A percentile compares a stretch with the other conserved stretches of the same genome.
Evolutionary conservation across 176 grass and related monocot species (phyloP).

Genomic region (Oryza glaberrima): DNA sequence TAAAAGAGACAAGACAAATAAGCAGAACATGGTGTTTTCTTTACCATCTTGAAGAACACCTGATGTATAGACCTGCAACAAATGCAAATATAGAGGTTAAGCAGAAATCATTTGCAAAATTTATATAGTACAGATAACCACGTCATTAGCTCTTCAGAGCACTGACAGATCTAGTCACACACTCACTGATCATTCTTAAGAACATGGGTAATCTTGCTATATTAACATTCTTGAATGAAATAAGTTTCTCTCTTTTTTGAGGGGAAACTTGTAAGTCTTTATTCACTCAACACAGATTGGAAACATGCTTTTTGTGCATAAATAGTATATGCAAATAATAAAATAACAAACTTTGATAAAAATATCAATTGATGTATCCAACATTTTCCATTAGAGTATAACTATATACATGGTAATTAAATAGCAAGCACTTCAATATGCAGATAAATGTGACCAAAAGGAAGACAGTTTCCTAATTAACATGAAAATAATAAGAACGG

Average conservation of each 20-base stretch:
- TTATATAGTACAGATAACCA: background rate
- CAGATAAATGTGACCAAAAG: constrained; percentile 17
- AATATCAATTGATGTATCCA: background rate
- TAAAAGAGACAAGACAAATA: constrained; percentile 18
- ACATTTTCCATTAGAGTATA: no score
- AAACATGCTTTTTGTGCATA: background rate
- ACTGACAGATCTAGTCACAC: constrained; percentile 5
- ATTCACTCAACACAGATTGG: background rate
- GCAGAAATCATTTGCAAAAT: background rate
- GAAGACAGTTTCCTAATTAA: background rate
- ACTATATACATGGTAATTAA: no score
- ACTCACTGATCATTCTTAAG: background rate
- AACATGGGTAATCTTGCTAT: no score
- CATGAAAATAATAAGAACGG: constrained; percentile 13
- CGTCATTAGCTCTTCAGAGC: constrained; percentile 40
- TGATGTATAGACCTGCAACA: constrained; percentile 45
- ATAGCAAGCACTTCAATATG: no score
- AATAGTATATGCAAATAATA: constrained; percentile 10
- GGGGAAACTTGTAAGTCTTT: no score
- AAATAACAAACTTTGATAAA: no score
- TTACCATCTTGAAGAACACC: constrained; percentile 42
- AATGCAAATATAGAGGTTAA: constrained; percentile 9
- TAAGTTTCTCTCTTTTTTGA: background rate
- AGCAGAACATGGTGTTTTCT: background rate
- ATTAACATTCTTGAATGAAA: background rate